Evolutionary conservation across 2,329 filamentous ascomycete genomes (phyloP), one percentile per base, ranked within the genome.

Genomic region (Fusarium sp.): DNA sequence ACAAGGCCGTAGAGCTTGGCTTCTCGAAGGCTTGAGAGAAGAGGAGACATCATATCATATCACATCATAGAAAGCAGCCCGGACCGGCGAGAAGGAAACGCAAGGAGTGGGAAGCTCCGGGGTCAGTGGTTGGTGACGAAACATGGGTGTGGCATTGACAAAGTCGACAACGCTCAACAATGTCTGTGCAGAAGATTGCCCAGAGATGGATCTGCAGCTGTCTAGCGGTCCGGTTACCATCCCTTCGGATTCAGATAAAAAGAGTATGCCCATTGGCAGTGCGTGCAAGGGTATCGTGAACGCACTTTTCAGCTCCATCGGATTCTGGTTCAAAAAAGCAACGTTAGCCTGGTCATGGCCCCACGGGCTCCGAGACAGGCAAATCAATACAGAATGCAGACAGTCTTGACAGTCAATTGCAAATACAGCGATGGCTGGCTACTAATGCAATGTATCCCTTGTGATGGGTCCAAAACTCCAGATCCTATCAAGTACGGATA

Each of bases 161-260:
- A n/a, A 37, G 34, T 46, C n/a, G n/a, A 28, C 30, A 30, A 50
- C 45, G 45, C 49, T 41, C 58, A 68, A 34, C 47, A 45, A 62
- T 65, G 58, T 42, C 60, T 27, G 45, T 56, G 50, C 56, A 41
- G 64, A 55, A 55, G 45, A 54, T 47, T 59, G 46, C 34, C 34
- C 18, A 37, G 45, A 63, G 56, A 62, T 67, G 64, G 73, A 74
- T 72, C 67, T 65, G 58, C 64, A 74, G 56, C 41, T 49, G n/a
- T 69, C 58, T 67, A 62, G 53, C 58, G 57, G 63, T 51, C 30
- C 55, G 46, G 63, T 70, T 68, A 69, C 73, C 71, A 75, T 63
- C 66, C 71, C 69, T 70, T 64, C 41, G 63, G 69, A 34, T 69
- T 66, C 61, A 34, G 62, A 42, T 27, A 27, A 28, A 27, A 68